Evolutionary conservation across 345 rosid genomes (phyloP).

Genomic region (Camelina laxa): DNA sequence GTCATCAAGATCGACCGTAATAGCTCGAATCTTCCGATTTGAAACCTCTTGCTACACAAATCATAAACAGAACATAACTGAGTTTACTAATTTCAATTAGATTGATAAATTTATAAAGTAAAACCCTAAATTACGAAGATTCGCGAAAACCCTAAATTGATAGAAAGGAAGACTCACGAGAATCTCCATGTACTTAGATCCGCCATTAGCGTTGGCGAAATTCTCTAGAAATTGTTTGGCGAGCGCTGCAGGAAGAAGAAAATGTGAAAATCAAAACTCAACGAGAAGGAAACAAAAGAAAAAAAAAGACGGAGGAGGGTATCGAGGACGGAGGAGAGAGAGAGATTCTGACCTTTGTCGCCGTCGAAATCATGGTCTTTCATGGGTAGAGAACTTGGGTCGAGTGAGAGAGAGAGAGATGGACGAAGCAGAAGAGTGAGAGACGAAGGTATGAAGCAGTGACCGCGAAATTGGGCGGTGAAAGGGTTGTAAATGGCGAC

Average conservation of each 20-base stretch:
- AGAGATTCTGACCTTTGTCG: conserved; percentile 58
- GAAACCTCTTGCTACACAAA: conserved; percentile 80
- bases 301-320: background rate
- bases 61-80: background rate
- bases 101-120: conserved; percentile 6
- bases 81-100: conserved; percentile 1
- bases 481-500: conserved; percentile 22
- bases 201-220: conserved; percentile 71
- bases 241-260: conserved; percentile 44
- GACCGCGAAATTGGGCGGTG: conserved; percentile 33
- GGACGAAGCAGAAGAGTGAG: conserved; percentile 25
- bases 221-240: conserved; percentile 83
- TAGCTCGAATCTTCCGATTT: conserved; percentile 71
- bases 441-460: conserved; percentile 28
- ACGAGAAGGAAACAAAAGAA: background rate
- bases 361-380: conserved; percentile 60
- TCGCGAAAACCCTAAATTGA: conserved; percentile 19
- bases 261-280: background rate
- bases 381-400: conserved; percentile 51
- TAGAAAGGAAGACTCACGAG: conserved; percentile 61
- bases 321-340: conserved; percentile 7
- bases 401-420: background rate
- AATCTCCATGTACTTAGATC: conserved; percentile 77
- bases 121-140: conserved; percentile 31
- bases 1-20: conserved; percentile 85